Conservation (phyloP, 192 early-diverging fungal species). For the Radiomyces spectabilis region DNA sequence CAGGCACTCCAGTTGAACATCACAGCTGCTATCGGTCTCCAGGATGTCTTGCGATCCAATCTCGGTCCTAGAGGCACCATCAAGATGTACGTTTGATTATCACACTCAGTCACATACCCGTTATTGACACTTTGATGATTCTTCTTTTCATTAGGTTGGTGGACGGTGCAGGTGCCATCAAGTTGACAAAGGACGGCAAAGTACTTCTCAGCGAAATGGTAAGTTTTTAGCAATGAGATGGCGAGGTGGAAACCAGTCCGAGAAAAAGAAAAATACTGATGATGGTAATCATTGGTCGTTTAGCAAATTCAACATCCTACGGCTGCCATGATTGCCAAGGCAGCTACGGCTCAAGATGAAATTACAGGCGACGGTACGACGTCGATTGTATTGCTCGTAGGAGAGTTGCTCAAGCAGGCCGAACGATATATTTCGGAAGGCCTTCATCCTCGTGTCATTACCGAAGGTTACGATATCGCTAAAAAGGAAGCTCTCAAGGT, state of each 20-base stretch:
- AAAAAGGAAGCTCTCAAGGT: slow-evolving; percentile 89
- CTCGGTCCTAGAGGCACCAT: slow-evolving; percentile 97
- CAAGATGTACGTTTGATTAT: slow-evolving; percentile 76
- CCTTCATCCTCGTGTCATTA: slow-evolving; percentile 90
- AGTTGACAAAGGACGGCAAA: slow-evolving; percentile 99
- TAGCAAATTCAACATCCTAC: slow-evolving; percentile 99
- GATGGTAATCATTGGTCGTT: neutral
- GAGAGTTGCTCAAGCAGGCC: slow-evolving; percentile 95
- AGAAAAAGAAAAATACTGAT: neutral
- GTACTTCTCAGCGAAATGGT: slow-evolving; percentile 98
- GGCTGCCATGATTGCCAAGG: slow-evolving; percentile 97
- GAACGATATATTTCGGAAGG: slow-evolving; percentile 92
- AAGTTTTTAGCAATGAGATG: slow-evolving; percentile 1
- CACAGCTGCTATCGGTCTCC: slow-evolving; percentile 89
- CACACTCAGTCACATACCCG: neutral
- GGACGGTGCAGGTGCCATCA: slow-evolving; percentile 91
- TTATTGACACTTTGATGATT: neutral
- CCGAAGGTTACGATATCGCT: slow-evolving; percentile 95
- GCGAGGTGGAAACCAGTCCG: neutral
- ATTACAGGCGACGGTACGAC: slow-evolving; percentile 99
- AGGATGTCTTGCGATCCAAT: slow-evolving; percentile 94
- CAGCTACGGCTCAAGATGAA: slow-evolving; percentile 99
- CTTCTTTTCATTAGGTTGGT: slow-evolving; percentile 62
- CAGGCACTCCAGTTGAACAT: slow-evolving; percentile 97
- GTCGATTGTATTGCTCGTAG: slow-evolving; percentile 92